Percentiles rank a stretch among this genome's conserved stretches.
Evolutionary conservation across 208 protist species (phyloP).

Genomic region (Leishmania tarentolae): DNA sequence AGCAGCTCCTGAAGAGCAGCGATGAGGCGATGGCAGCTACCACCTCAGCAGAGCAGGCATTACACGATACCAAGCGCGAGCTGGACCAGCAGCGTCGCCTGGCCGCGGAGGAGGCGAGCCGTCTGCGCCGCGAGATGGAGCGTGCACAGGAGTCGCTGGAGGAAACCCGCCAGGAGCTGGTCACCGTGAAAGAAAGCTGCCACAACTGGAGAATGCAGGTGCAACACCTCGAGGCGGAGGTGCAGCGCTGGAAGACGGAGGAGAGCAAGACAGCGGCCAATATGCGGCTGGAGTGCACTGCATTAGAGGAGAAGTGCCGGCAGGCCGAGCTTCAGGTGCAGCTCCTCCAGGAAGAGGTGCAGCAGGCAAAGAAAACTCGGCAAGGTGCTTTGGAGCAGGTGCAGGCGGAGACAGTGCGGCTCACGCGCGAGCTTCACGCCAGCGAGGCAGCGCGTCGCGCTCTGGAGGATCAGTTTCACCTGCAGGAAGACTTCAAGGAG

Average conservation of each 20-base stretch:
- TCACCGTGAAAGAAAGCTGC: slow-evolving; percentile 25
- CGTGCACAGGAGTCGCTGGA: slow-evolving; percentile 18
- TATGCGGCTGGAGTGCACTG: slow-evolving; percentile 34
- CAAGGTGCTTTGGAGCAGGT: slow-evolving; percentile 44
- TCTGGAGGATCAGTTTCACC: slow-evolving; percentile 75
- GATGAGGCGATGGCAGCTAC: slow-evolving; percentile 27
- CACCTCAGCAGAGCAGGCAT: slow-evolving; percentile 28
- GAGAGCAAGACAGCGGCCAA: slow-evolving; percentile 37
- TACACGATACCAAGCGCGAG: slow-evolving; percentile 34
- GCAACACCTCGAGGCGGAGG: slow-evolving; percentile 40
- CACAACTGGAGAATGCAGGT: slow-evolving; percentile 36
- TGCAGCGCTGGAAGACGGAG: slow-evolving; percentile 54
- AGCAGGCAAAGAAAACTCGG: slow-evolving; percentile 27
- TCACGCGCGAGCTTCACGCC: slow-evolving; percentile 86
- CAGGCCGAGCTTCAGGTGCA: slow-evolving; percentile 39
- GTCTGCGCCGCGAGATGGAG: slow-evolving; percentile 24
- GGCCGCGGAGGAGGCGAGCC: slow-evolving; percentile 27
- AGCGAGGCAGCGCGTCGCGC: slow-evolving; percentile 82
- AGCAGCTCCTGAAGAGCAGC: slow-evolving; percentile 47
- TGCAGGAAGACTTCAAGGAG: slow-evolving; percentile 49
- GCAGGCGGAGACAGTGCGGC: slow-evolving; percentile 57
- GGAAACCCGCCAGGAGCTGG: slow-evolving; percentile 10
- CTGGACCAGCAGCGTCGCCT: slow-evolving; percentile 38
- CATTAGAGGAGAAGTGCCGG: slow-evolving; percentile 45
- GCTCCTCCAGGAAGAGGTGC: slow-evolving; percentile 38